Percentiles rank a stretch among this genome's conserved stretches.
phyloP scores from a whole-genome alignment of 257 asterid genomes.

The Fraxinus anomala region DNA sequence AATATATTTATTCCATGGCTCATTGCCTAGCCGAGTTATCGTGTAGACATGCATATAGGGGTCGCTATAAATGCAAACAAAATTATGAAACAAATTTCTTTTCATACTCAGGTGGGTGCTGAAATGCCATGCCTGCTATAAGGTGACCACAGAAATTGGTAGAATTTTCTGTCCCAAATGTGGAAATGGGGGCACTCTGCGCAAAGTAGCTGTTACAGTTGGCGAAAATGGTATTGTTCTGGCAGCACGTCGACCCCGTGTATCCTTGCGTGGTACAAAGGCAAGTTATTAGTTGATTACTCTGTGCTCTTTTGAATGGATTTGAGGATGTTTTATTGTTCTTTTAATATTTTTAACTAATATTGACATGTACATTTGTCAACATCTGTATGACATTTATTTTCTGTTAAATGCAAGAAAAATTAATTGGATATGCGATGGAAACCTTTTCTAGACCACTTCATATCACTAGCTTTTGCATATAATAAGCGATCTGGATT shows the following conservation, averaged over 20 bases:
- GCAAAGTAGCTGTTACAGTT: constrained; percentile 92
- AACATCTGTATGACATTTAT: neutral
- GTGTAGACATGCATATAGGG: neutral
- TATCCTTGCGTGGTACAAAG: constrained; percentile 93
- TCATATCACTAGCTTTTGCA: neutral
- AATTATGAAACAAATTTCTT: neutral
- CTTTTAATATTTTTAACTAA: neutral
- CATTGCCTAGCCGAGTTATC: neutral
- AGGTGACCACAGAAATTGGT: constrained; percentile 91
- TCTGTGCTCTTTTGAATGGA: neutral
- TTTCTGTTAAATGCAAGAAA: neutral
- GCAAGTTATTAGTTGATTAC: constrained; percentile 36
- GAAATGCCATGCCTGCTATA: constrained; percentile 95
- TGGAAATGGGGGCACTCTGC: constrained; percentile 97
- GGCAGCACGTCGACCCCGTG: constrained; percentile 79
- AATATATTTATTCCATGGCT: neutral
- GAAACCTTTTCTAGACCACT: neutral
- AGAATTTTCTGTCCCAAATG: constrained; percentile 89
- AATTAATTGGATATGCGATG: neutral
- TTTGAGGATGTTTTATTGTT: neutral
- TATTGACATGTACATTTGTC: neutral
- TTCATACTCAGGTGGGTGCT: constrained; percentile 79
- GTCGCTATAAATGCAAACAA: neutral
- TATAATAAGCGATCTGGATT: neutral
- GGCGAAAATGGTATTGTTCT: constrained; percentile 78